Evolutionary conservation across 192 early-diverging fungal genomes (phyloP), one percentile per base, ranked within the genome.

Genomic region (Paraglomus brasilianum): DNA sequence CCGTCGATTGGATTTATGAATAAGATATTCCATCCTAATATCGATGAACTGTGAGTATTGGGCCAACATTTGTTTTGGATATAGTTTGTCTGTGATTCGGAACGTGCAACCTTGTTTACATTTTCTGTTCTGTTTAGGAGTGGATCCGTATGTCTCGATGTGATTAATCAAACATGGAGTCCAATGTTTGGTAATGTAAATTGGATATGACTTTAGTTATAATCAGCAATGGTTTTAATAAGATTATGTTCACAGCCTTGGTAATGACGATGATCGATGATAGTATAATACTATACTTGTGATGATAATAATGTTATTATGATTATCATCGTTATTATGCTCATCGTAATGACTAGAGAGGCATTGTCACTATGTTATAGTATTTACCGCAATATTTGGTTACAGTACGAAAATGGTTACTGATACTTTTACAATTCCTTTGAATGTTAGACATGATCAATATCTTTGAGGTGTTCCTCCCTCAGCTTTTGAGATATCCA

Each of bases 161-260:
- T 99, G 19, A 99, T 99, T 78, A 99, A 99, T 79, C 97, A 99
- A 75, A 97, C 96, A 9, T 99, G 97, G 97, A 93, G 91, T 66
- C 97, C 97, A 57, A 98, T 99, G 96, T 99, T 97, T 84, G 94
- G 92, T 94, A 81, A 53, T 61, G 47, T 47, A 41, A 40, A 8
- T 49, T 5, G 5, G 43, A 5, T 8, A 15, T 13, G n/a, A n/a
- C n/a, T n/a, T n/a, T n/a, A n/a, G n/a, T n/a, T n/a, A n/a, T n/a
- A n/a, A n/a, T n/a, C n/a, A n/a, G n/a, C n/a, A n/a, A n/a, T n/a
- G n/a, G n/a, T n/a, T n/a, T n/a, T n/a, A n/a, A n/a, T n/a, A n/a
- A n/a, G n/a, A n/a, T n/a, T n/a, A n/a, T n/a, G n/a, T n/a, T n/a
- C n/a, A n/a, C n/a, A n/a, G n/a, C n/a, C n/a, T n/a, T n/a, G n/a